Conservation (phyloP, 2,329 filamentous ascomycete species). For the Pezicula neosporulosa region DNA sequence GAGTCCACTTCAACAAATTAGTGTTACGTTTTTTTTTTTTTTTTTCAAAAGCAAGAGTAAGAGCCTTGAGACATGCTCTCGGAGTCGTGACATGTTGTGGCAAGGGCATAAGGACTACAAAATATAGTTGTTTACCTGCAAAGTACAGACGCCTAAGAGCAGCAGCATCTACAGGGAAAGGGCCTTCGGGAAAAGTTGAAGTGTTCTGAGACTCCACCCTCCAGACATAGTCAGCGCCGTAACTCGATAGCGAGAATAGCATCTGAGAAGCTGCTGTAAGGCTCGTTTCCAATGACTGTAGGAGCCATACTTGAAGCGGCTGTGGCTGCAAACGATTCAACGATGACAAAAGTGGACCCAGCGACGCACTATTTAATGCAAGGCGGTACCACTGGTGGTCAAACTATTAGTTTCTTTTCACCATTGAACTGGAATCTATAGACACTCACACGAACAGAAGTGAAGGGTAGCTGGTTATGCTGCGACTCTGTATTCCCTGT, state of each 20-base stretch:
- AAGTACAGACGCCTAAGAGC: background rate
- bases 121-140: background rate
- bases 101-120: too few species aligned
- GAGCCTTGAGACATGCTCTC: too few species aligned
- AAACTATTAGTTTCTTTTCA: background rate
- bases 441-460: constrained; percentile 15
- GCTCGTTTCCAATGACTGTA: background rate
- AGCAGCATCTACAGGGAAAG: background rate
- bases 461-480: constrained; percentile 22
- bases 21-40: too few species aligned
- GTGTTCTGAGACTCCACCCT: background rate
- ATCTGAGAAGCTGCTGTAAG: background rate
- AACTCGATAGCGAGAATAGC: background rate
- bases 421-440: background rate
- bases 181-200: background rate
- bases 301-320: background rate
- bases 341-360: constrained; percentile 4
- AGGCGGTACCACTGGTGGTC: constrained; percentile 9
- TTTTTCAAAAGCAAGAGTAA: too few species aligned
- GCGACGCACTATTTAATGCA: constrained; percentile 6
- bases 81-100: too few species aligned
- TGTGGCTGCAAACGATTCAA: background rate
- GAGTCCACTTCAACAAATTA: background rate
- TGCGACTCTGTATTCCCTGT: constrained; percentile 13
- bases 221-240: background rate